Conservation (phyloP, 2,329 filamentous ascomycete genomes). For the Paraphaeosphaeria minitans region DNA sequence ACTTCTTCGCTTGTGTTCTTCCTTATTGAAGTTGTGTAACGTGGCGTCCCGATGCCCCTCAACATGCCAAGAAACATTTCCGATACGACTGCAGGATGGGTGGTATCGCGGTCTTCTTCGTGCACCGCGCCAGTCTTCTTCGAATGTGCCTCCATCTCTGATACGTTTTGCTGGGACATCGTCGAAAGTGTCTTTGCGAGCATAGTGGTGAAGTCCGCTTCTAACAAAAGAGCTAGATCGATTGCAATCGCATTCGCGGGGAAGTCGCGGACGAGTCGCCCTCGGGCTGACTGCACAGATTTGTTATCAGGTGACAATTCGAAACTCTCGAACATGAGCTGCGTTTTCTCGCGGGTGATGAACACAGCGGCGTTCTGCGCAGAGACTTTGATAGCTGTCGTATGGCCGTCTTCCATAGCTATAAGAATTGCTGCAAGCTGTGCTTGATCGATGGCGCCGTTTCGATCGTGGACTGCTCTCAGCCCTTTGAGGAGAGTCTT, state of each 20-base stretch:
- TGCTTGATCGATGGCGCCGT: neutral
- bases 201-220: neutral
- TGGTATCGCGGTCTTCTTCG: neutral
- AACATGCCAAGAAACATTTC: constrained; percentile 1
- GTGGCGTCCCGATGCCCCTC: neutral
- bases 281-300: neutral
- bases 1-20: neutral
- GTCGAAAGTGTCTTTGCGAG: neutral
- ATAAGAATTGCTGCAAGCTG: neutral
- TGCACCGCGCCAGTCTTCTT: neutral
- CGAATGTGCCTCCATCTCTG: neutral
- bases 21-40: neutral
- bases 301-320: neutral
- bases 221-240: neutral
- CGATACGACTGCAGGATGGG: neutral
- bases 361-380: neutral
- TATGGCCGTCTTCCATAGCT: neutral
- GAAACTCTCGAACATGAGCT: neutral
- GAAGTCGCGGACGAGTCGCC: neutral
- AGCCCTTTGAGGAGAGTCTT: neutral
- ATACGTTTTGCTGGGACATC: neutral
- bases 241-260: neutral
- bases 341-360: neutral
- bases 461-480: neutral
- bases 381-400: neutral